phyloP scores from a whole-genome alignment of 306 rosid species.

The Sphenostylis stenocarpa region DNA sequence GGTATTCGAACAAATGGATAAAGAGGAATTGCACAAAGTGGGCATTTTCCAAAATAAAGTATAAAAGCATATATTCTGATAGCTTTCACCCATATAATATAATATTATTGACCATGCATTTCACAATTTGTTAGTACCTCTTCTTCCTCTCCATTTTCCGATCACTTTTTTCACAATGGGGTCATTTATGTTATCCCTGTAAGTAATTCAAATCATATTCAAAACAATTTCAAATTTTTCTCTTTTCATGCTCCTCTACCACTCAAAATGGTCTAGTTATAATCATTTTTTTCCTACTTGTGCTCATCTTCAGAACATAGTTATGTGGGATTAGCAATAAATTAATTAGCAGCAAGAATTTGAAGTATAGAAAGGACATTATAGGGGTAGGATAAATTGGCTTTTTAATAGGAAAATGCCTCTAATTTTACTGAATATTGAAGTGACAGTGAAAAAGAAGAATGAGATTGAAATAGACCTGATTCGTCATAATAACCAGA shows the following conservation, averaged over 20 bases:
- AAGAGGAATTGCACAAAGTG: conserved; percentile 29
- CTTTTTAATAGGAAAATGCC: not conserved
- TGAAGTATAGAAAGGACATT: not conserved
- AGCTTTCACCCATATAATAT: conserved; percentile 36
- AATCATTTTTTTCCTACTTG: not conserved
- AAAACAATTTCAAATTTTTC: not conserved
- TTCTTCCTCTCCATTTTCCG: not conserved
- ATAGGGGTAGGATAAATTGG: not conserved
- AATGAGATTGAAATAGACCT: conserved; percentile 46
- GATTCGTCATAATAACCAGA: conserved; percentile 77
- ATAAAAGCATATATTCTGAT: conserved; percentile 37
- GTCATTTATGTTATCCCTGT: not conserved
- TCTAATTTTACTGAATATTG: not conserved
- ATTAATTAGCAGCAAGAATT: no score
- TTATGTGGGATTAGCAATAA: not conserved
- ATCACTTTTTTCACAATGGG: not conserved
- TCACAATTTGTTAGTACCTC: not conserved
- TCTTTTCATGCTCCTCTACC: not conserved
- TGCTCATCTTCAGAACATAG: not conserved
- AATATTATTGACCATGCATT: conserved; percentile 36
- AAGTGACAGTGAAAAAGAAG: not conserved
- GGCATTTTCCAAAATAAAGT: conserved; percentile 31
- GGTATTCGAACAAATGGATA: conserved; percentile 15
- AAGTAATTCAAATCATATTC: not conserved
- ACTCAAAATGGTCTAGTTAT: not conserved